Conservation (phyloP, 192 early-diverging fungal genomes). For the Linnemannia elongata region DNA sequence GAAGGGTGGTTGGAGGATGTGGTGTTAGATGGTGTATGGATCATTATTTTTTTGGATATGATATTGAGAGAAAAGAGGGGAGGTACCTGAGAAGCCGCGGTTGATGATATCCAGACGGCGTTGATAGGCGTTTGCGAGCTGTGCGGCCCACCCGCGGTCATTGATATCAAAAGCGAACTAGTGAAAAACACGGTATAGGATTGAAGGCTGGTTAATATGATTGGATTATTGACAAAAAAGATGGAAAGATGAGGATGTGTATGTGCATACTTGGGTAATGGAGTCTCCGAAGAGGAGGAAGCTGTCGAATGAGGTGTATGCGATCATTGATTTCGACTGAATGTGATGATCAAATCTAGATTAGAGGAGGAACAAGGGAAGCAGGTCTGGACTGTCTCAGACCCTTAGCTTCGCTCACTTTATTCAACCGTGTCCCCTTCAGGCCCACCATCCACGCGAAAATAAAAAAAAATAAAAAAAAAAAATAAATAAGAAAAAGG, state of each 20-base stretch:
- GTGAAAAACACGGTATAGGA: background rate
- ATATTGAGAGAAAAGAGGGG: background rate
- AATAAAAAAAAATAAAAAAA: too few species aligned
- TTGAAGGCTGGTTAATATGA: background rate
- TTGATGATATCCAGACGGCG: constrained; percentile 83
- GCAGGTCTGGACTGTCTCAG: background rate
- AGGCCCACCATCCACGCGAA: too few species aligned
- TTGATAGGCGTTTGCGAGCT: constrained; percentile 68
- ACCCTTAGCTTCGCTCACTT: too few species aligned
- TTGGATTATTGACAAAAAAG: background rate
- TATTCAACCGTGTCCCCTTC: too few species aligned
- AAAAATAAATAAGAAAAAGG: too few species aligned
- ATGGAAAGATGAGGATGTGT: too few species aligned
- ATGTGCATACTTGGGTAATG: constrained; percentile 60
- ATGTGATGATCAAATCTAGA: background rate
- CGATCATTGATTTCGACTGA: constrained; percentile 4
- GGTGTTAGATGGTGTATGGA: background rate
- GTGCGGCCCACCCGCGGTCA: constrained; percentile 65
- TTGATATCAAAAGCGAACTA: constrained; percentile 26
- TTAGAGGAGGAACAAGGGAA: background rate
- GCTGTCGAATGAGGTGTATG: constrained; percentile 22
- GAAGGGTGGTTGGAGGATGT: background rate
- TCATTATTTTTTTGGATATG: too few species aligned
- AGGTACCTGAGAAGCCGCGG: constrained; percentile 81
- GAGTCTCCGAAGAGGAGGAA: constrained; percentile 60